Base-by-base conservation (phyloP, 352 stramenopile species). In the Phytophthora lateralis region DNA sequence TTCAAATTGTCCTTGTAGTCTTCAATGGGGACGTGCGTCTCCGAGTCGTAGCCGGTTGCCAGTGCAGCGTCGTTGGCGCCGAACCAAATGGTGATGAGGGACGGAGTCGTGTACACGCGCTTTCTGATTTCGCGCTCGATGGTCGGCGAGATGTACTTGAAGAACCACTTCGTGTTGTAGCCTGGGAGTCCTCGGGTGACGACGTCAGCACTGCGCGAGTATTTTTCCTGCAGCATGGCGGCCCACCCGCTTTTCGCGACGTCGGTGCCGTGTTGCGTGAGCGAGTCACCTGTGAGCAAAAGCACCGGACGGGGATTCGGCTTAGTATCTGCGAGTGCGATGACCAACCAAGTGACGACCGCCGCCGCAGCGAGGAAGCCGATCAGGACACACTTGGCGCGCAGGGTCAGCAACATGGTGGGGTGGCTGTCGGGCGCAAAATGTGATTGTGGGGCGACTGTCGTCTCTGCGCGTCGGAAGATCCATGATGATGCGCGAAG, bases 111-210 rank as follows among this genome's bases (percentile, higher is more conserved):
- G 41, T 70, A 70, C 15, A 55, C 35, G 5, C 32, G 48, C 9
- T 56, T 68, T 20, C 20, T 38, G 41, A 72, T 64, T 24, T 72
- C 64, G 3, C 39, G 17, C 20, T 64, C 46, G 39, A 72, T 52
- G 2, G 26, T 55, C 3, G 58, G 58, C 7, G 18, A 24, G 15
- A 68, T 71, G 29, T 75, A 55, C 35, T 81, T 55, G 15, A 82
- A 34, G 27, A 68, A 76, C 70, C 73, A 83, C n/a, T 66, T 85
- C 4, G 72, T 78, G 35, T 75, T 84, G 58, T 76, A 85, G 0
- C 68, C 76, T 1, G 55, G 54, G 24, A 73, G 46, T 9, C 73
- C 75, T 52, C 76, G 71, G 5, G 69, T 71, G 4, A 82, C 17
- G 2, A 89, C 56, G 47, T 89, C 74, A 2, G 52, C 62, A 3